Evolutionary conservation across 1,284 basidiomycete genomes (phyloP).

Genomic region (Ceratobasidium sp.): DNA sequence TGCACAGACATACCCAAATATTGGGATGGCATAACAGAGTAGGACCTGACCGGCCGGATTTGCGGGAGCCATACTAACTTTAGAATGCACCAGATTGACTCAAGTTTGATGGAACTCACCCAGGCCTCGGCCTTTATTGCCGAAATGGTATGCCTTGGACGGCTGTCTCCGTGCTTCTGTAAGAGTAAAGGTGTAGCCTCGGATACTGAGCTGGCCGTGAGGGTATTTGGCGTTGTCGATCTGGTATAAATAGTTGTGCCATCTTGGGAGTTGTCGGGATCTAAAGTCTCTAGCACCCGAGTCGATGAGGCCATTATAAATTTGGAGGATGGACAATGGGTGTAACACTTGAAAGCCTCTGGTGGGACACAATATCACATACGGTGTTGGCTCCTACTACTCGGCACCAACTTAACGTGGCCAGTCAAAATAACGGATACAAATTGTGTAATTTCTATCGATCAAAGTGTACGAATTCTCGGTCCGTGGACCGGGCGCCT

Average conservation of each 20-base stretch:
- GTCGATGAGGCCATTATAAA: not conserved
- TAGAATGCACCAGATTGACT: no score
- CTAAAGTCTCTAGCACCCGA: not conserved
- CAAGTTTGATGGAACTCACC: slow-evolving; percentile 5
- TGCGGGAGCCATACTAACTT: not conserved
- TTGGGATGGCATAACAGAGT: slow-evolving; percentile 67
- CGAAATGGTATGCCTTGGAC: slow-evolving; percentile 1
- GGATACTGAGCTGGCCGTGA: slow-evolving; percentile 4
- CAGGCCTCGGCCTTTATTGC: slow-evolving; percentile 18
- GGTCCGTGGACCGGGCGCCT: not conserved
- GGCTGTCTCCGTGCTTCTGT: not conserved
- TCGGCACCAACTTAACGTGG: no score
- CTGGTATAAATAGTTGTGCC: not conserved
- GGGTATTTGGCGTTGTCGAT: slow-evolving; percentile 19
- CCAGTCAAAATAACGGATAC: not conserved
- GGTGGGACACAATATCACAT: not conserved
- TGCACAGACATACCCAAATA: slow-evolving; percentile 60
- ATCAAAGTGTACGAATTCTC: not conserved
- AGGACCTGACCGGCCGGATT: slow-evolving; percentile 50
- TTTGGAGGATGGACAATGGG: not conserved
- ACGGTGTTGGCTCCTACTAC: not conserved
- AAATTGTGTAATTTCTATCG: not conserved
- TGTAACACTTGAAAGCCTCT: not conserved
- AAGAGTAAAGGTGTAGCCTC: slow-evolving; percentile 25
- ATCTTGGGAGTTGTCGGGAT: not conserved